phyloP scores from a whole-genome alignment of 805 yeast genomes.

The Candida insectalens region DNA sequence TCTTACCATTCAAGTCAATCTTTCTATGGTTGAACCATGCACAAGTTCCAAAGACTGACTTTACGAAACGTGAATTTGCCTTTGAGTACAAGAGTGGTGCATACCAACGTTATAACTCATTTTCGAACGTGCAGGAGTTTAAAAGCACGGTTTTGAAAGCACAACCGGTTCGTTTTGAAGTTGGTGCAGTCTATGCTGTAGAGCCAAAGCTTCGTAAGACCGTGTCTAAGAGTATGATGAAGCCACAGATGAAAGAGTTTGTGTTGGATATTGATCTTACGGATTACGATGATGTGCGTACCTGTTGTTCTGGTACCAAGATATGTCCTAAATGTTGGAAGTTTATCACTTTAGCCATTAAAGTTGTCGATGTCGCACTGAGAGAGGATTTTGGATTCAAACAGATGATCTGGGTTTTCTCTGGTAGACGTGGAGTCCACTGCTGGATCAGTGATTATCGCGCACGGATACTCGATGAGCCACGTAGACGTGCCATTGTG shows the following conservation, averaged over 20 bases:
- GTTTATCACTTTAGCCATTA: constrained; percentile 77
- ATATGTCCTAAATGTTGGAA: constrained; percentile 92
- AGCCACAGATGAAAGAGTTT: constrained; percentile 75
- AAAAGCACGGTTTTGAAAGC: constrained; percentile 64
- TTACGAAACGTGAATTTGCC: constrained; percentile 88
- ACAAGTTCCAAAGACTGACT: constrained; percentile 62
- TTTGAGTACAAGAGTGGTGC: constrained; percentile 83
- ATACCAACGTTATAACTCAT: constrained; percentile 84
- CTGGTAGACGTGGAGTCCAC: constrained; percentile 98
- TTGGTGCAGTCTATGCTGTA: constrained; percentile 84
- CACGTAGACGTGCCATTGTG: constrained; percentile 65
- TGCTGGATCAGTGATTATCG: constrained; percentile 92
- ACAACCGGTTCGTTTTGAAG: constrained; percentile 85
- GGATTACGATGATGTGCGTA: constrained; percentile 88
- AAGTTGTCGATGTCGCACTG: constrained; percentile 61
- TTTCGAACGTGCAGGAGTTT: constrained; percentile 55
- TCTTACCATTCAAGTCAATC: constrained; percentile 70
- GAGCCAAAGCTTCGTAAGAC: constrained; percentile 82
- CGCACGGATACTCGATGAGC: constrained; percentile 68
- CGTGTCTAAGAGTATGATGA: constrained; percentile 66
- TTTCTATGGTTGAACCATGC: constrained; percentile 89
- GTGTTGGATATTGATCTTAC: constrained; percentile 97
- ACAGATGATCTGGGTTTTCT: constrained; percentile 87
- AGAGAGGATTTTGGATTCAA: constrained; percentile 84
- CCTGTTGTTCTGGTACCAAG: constrained; percentile 81